Evolutionary conservation across 306 rosid genomes (phyloP).

Genomic region (Abrus precatorius): DNA sequence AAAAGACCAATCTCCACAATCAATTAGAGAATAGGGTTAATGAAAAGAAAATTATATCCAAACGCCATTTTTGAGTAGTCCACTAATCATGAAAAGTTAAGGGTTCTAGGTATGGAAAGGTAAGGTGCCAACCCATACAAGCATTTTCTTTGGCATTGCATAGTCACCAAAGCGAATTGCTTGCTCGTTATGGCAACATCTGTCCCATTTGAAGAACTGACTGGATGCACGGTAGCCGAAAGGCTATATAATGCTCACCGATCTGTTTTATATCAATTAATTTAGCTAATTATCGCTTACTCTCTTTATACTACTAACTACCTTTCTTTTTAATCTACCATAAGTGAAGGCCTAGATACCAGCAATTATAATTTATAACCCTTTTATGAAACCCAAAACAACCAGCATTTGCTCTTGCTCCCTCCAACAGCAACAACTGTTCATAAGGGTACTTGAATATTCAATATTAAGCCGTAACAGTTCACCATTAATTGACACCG

Average conservation of each 20-base stretch:
- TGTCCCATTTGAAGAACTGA: conserved; percentile 32
- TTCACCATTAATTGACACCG: conserved; percentile 5
- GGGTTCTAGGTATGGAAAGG: conserved; percentile 22
- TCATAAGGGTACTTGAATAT: conserved; percentile 5
- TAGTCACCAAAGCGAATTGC: conserved; percentile 27
- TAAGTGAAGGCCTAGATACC: conserved; percentile 46
- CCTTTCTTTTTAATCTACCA: conserved; percentile 16
- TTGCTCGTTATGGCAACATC: conserved; percentile 30
- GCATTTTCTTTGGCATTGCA: conserved; percentile 39
- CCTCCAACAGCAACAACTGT: conserved; percentile 49
- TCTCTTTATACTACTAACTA: background rate
- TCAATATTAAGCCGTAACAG: conserved; percentile 37
- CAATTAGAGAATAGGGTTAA: no score
- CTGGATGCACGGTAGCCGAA: conserved; percentile 34
- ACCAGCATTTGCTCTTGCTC: conserved; percentile 51
- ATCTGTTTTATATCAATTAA: background rate
- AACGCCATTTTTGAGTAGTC: background rate
- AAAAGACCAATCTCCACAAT: no score
- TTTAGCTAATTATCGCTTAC: conserved; percentile 6
- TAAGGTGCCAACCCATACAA: conserved; percentile 44
- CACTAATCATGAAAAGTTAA: conserved; percentile 15
- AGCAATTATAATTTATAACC: conserved; percentile 20
- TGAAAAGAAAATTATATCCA: background rate
- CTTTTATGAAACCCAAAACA: conserved; percentile 15
- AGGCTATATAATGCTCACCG: conserved; percentile 11